Evolutionary conservation across 1,284 basidiomycete genomes (phyloP), one percentile per base, ranked within the genome.

Genomic region (Moniliella sp.): DNA sequence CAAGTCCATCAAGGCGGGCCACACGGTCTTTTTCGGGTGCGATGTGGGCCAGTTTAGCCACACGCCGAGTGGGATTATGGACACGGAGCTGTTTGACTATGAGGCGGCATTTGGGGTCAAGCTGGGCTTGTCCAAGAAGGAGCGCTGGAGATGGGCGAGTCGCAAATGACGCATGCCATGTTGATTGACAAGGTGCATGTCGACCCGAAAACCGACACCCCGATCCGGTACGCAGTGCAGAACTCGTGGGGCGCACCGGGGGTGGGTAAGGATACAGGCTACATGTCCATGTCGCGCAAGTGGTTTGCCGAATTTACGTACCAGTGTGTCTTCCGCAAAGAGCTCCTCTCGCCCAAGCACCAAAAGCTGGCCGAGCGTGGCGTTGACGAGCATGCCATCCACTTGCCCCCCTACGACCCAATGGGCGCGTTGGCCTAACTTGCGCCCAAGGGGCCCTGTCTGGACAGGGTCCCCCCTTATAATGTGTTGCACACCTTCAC

Each of bases 21-120:
- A 76, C 26, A 78, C 88, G 1, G 77, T 91, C 29, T 93, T 88
- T 70, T 88, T 88, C 55, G 86, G 86, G 1, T 91, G 81, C 58
- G 83, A 67, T 35, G 65, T 82, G 19, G 76, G 76, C 28, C 70
- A 83, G 50, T 80, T 73, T 54, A 76, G 75, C 1, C 72, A 81
- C 45, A 65, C 66, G 28, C n/a, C 63, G 23, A 8, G 29, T 35
- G 30, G 61, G 13, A 74, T 91, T 46, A 80, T 88, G 81, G 82
- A 88, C 60, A 72, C 74, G 5, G 69, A 68, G 7, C 66, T 91
- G 15, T 82, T 75, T 57, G 76, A 81, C 51, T 48, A 44, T 35
- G 35, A 43, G 13, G 73, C 75, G 4, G 46, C 72, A 0, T 75
- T 74, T 58, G 68, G 70, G n/a, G n/a, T 71, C 50, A 61, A 53